phyloP scores from a whole-genome alignment of 106 monocot genomes.

The Allium cepa region DNA sequence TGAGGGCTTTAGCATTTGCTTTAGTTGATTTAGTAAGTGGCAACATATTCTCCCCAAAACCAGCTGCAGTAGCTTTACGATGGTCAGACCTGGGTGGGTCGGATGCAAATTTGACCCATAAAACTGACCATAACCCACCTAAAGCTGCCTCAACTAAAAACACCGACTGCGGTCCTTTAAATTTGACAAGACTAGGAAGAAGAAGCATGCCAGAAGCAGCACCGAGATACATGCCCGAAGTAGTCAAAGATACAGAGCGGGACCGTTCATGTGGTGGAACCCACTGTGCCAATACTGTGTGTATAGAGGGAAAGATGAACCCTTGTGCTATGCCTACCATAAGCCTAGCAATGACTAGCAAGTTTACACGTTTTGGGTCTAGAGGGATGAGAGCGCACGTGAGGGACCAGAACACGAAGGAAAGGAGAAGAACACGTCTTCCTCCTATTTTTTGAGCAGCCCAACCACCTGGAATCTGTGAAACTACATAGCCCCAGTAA shows the following conservation, averaged over 20 bases:
- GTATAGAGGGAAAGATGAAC: slow-evolving; percentile 92
- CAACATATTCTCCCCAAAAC: slow-evolving; percentile 1
- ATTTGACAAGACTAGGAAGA: slow-evolving; percentile 62
- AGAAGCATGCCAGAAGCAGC: slow-evolving; percentile 82
- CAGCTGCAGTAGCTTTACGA: too few relatives aligned
- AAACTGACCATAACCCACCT: slow-evolving; percentile 59
- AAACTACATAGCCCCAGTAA: slow-evolving; percentile 83
- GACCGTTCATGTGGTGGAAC: slow-evolving; percentile 92
- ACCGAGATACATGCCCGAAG: slow-evolving; percentile 94
- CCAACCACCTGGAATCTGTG: slow-evolving; percentile 93
- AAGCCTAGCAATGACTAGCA: slow-evolving; percentile 60
- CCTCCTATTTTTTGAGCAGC: slow-evolving; percentile 73
- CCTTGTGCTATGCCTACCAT: slow-evolving; percentile 88
- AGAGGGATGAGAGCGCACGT: slow-evolving; percentile 66
- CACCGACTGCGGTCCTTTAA: slow-evolving; percentile 56
- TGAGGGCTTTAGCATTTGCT: slow-evolving; percentile 26
- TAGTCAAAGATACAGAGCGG: slow-evolving; percentile 85
- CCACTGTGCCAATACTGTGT: slow-evolving; percentile 88
- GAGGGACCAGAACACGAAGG: slow-evolving; percentile 76
- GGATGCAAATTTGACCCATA: slow-evolving; percentile 64
- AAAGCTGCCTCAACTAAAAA: slow-evolving; percentile 71
- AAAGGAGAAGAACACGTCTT: slow-evolving; percentile 60
- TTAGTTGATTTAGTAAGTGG: slow-evolving; percentile 31
- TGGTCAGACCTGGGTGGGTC: slow-evolving; percentile 50
- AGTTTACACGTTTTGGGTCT: slow-evolving; percentile 33